Evolutionary conservation across 192 early-diverging fungal genomes (phyloP), one percentile per base, ranked within the genome.

Genomic region (Podila epicladia): DNA sequence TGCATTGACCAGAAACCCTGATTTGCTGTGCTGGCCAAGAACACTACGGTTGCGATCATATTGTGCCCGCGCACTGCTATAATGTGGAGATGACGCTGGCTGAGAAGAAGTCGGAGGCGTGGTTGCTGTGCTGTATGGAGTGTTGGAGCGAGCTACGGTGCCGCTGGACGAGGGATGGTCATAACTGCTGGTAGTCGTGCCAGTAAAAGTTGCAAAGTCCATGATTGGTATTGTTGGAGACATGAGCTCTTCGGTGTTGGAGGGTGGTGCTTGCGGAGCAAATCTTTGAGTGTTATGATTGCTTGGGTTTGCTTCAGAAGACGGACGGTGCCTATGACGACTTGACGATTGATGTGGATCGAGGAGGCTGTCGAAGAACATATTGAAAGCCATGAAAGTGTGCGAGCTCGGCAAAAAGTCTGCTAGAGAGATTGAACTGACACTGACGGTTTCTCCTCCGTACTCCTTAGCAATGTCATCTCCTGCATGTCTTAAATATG

Each of bases 151-250:
- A 55, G 22, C 0, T 24, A 5, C 6, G 22, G 12, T n/a, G 17
- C 53, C 22, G 6, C 24, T 55, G 53, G 24, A 24, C 20, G 53
- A 24, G 8, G 53, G 22, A 24, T 26, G 13, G 6, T 9, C 53
- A 55, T 9, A 9, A 2, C 20, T 55, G 53, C 53, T 55, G 53
- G 20, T 55, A 26, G 22, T 24, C n/a, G 24, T 6, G 22, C 68
- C 48, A 35, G 77, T 69, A 45, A 80, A 80, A 9, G 77, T 69
- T 1, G 77, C 77, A 50, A 80, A 80, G 22, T 80, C 77, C 71
- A 80, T 58, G 58, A 80, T 69, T 0, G 77, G 77, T 20, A 80
- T 80, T 2, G 61, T 32, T 24, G 53, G 49, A 9, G 75, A 63
- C 4, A 35, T 31, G 4, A 29, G 62, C 9, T 51, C 65, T 1